A percentile compares a stretch with the other conserved stretches of the same genome.
These are phyloP conservation scores for Penicillium flavigenum DNA, from an alignment of 495 filamentous ascomycete species.

Conservation along the genomic window DNA sequence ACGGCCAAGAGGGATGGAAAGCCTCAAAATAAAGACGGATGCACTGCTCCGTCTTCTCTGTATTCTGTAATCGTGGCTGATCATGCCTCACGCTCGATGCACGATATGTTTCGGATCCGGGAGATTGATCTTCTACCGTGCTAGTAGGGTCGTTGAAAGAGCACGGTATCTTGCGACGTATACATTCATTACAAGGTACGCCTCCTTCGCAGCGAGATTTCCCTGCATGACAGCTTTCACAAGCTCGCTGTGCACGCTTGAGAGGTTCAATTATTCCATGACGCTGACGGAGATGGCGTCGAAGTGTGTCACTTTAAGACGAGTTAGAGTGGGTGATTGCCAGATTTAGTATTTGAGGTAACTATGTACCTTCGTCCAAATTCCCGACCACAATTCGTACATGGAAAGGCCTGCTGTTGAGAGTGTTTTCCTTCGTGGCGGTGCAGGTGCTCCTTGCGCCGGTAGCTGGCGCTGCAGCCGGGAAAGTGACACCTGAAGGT, in stretches of 20 bases:
- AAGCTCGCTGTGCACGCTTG: slow-evolving; percentile 19
- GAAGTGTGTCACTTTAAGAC: slow-evolving; percentile 30
- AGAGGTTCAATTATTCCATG: slow-evolving; percentile 23
- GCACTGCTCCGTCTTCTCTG: slow-evolving; percentile 17
- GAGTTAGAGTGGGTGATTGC: not conserved
- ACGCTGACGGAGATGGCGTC: slow-evolving; percentile 23
- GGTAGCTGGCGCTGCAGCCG: slow-evolving; percentile 20
- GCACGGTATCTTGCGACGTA: slow-evolving; percentile 23
- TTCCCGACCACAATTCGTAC: slow-evolving; percentile 19
- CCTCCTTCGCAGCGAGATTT: slow-evolving; percentile 33
- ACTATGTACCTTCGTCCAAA: slow-evolving; percentile 31
- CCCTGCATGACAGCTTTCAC: slow-evolving; percentile 21
- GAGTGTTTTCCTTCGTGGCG: slow-evolving; percentile 18
- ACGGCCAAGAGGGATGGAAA: slow-evolving; percentile 36
- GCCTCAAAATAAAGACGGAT: slow-evolving; percentile 29
- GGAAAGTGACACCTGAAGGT: slow-evolving; percentile 16
- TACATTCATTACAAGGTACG: slow-evolving; percentile 27
- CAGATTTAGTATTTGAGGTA: no score
- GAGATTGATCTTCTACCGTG: not conserved
- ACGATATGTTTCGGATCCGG: not conserved
- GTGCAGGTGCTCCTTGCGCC: slow-evolving; percentile 21
- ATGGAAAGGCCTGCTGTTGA: slow-evolving; percentile 14
- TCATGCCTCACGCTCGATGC: not conserved
- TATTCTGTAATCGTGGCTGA: not conserved
- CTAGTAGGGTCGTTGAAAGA: slow-evolving; percentile 6